These are phyloP conservation scores for Pythium phragmiticola DNA, from an alignment of 352 stramenopile genomes.

Conservation along the genomic window DNA sequence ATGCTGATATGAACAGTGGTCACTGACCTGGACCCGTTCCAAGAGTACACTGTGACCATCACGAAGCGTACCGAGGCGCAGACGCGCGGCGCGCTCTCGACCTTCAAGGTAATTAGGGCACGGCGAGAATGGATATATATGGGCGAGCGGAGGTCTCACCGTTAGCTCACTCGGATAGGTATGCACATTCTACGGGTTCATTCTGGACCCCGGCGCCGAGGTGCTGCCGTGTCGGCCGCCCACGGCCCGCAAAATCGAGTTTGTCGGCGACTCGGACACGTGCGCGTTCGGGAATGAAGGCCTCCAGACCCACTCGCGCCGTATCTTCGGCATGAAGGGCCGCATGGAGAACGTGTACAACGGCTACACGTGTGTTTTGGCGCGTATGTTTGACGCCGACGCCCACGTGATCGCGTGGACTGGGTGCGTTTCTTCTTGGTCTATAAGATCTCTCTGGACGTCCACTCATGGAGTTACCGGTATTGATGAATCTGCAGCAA, in stretches of 20 bases:
- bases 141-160: no score
- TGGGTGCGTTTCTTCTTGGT: slow-evolving; percentile 35
- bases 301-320: slow-evolving; percentile 65
- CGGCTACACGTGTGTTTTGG: slow-evolving; percentile 77
- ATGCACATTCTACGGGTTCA: slow-evolving; percentile 88
- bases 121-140: not conserved
- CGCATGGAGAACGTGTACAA: slow-evolving; percentile 90
- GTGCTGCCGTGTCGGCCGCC: slow-evolving; percentile 47
- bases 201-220: slow-evolving; percentile 65
- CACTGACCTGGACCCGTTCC: slow-evolving; percentile 44
- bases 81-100: slow-evolving; percentile 81
- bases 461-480: not conserved
- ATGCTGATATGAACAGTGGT: slow-evolving; percentile 39
- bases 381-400: slow-evolving; percentile 84
- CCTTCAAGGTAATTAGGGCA: slow-evolving; percentile 60
- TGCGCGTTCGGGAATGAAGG: slow-evolving; percentile 87
- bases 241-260: slow-evolving; percentile 66
- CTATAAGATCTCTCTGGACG: no score
- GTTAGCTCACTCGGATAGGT: slow-evolving; percentile 34
- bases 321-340: slow-evolving; percentile 83
- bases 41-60: slow-evolving; percentile 68
- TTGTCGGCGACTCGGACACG: slow-evolving; percentile 84
- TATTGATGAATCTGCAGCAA: slow-evolving; percentile 40
- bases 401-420: slow-evolving; percentile 85
- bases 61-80: slow-evolving; percentile 84